These are phyloP conservation scores for Russula sp. DNA, from an alignment of 768 basidiomycete species.

Conservation along the genomic window DNA sequence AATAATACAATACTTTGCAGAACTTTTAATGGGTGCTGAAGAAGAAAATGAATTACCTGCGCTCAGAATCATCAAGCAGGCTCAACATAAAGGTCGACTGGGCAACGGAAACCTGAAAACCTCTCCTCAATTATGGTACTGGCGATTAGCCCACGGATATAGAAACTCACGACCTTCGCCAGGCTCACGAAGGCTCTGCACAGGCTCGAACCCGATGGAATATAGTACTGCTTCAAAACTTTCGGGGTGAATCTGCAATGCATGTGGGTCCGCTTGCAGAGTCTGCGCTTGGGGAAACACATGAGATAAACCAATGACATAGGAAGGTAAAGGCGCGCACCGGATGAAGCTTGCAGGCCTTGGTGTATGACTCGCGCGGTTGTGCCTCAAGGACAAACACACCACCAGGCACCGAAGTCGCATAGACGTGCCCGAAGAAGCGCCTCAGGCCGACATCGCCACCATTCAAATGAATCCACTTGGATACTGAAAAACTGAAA, in stretches of 20 bases:
- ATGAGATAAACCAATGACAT: background rate
- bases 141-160: background rate
- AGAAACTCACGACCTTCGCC: conserved; percentile 56
- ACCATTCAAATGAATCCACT: conserved; percentile 86
- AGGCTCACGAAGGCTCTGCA: conserved; percentile 40
- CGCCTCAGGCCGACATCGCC: conserved; percentile 63
- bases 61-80: background rate
- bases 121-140: background rate
- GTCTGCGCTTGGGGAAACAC: conserved; percentile 28
- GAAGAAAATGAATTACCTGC: background rate
- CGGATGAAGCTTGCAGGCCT: conserved; percentile 62
- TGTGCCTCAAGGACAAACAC: conserved; percentile 78
- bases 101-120: conserved; percentile 20
- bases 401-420: conserved; percentile 53
- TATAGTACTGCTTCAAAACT: conserved; percentile 46
- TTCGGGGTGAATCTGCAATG: conserved; percentile 51
- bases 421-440: conserved; percentile 61
- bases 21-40: too few relatives aligned
- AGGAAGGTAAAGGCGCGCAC: conserved; percentile 29
- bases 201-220: conserved; percentile 54
- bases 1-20: too few relatives aligned
- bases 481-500: conserved; percentile 72
- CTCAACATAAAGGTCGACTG: conserved; percentile 21
- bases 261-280: conserved; percentile 53
- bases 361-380: conserved; percentile 75